Base-by-base conservation (phyloP, 768 basidiomycete species). In the Psilocybe cubensis region DNA sequence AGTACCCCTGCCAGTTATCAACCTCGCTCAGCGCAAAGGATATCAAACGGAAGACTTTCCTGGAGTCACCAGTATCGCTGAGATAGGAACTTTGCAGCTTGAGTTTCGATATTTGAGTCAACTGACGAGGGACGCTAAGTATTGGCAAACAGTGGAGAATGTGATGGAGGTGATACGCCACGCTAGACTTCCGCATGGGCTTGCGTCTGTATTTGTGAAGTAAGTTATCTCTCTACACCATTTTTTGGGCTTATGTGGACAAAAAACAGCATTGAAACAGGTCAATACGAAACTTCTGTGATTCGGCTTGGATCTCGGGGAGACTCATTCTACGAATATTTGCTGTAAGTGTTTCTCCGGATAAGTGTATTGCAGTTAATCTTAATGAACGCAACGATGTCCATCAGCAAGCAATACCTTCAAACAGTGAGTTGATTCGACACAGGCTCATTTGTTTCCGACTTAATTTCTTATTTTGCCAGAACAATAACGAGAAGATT, bases 291-390 rank as follows among this genome's bases (percentile, higher is more conserved):
- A 18, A 73, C 83, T 23, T 86, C 90, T 11, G 83, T 89, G 17
- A 91, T 98, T 60, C 86, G 95, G 11, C 82, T 98, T 20, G 96
- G 96, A 24, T 94, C 94, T 29, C 82, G 94, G 41, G 96, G 89
- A 27, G 96, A 98, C 70, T 94, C 92, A 2, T 98, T 88, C 74
- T 98, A 97, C 68, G 96, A 96, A 70, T 94, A 96, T 67, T 73
- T 94, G 14, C 67, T 95, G 89, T 91, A 59, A 75, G 79, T 50
- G 18, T n/a, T 20, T 17, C 45, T 10, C 23, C 28, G 25, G 42
- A 40, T 27, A 18, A 31, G 29, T 42, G 43, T 27, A n/a, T 33
- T 18, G 20, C 3, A 35, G 20, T 7, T 17, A 4, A 38, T 20
- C 20, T 9, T 17, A 18, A 48, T 3, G 21, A 48, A 50, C 27